These are phyloP conservation scores for Citrus australasica DNA, from an alignment of 345 rosid species.

Conservation along the genomic window DNA sequence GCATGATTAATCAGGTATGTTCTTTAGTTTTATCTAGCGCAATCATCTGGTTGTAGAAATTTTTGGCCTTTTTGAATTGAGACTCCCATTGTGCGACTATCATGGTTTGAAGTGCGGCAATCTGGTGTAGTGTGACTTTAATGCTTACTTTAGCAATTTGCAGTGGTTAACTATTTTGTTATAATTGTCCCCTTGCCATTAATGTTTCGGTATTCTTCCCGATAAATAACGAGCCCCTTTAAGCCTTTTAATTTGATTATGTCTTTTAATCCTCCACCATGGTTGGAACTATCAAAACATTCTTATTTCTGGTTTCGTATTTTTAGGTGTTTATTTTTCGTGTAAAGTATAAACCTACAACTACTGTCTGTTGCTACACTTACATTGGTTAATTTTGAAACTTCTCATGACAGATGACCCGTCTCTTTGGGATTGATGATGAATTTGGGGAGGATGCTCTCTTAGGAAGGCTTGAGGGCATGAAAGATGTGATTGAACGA, in stretches of 20 bases:
- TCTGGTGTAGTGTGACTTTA: background rate
- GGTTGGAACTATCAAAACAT: background rate
- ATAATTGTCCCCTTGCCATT: background rate
- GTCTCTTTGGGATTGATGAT: slow-evolving; percentile 32
- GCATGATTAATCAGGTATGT: slow-evolving; percentile 84
- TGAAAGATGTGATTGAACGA: slow-evolving; percentile 97
- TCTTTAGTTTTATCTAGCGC: background rate
- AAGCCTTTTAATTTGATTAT: background rate
- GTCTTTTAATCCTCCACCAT: background rate
- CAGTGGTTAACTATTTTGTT: background rate
- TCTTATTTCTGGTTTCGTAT: background rate
- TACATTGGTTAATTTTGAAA: background rate
- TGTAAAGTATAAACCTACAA: background rate
- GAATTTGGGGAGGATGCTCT: slow-evolving; percentile 97
- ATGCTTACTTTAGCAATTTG: background rate
- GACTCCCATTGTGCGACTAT: background rate
- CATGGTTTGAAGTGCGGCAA: background rate
- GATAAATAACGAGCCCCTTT: background rate
- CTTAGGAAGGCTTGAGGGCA: slow-evolving; percentile 94
- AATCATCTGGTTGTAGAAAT: background rate
- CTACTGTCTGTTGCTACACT: background rate
- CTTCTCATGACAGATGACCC: background rate
- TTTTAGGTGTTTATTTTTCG: background rate
- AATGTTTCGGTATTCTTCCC: too few relatives aligned
- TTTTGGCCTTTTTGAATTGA: background rate